phyloP scores from a whole-genome alignment of 148 eudicot species.

The Silene conica region DNA sequence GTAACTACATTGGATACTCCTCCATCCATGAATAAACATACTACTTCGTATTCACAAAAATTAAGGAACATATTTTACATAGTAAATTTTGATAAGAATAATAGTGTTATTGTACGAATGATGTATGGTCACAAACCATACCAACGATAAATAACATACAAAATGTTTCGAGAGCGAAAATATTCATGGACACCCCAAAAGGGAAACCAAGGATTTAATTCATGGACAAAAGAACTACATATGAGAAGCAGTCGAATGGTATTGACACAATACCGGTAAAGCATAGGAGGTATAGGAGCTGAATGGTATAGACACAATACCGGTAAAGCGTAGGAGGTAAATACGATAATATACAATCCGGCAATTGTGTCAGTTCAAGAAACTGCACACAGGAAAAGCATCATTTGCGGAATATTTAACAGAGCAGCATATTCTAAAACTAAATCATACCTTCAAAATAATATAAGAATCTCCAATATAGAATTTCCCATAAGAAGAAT shows the following conservation, averaged over 20 bases:
- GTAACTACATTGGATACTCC: neutral
- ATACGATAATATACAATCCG: neutral
- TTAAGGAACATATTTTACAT: neutral
- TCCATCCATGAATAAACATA: neutral
- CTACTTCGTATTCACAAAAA: neutral
- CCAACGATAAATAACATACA: neutral
- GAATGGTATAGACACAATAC: no score
- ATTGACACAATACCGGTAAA: constrained; percentile 52
- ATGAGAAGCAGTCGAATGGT: constrained; percentile 3
- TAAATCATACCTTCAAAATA: constrained; percentile 59
- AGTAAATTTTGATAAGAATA: neutral
- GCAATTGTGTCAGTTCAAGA: neutral
- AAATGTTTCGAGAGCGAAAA: neutral
- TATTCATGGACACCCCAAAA: neutral
- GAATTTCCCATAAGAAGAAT: constrained; percentile 75
- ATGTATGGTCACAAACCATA: neutral
- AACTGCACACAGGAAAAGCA: neutral
- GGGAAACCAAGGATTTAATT: neutral
- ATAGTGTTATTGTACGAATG: neutral
- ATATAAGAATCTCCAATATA: constrained; percentile 79
- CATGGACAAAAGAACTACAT: neutral
- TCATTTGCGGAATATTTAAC: neutral
- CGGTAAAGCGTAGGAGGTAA: no score
- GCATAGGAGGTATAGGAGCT: constrained; percentile 49
- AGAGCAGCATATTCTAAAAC: neutral